These are phyloP conservation scores for Huntiella moniliformis DNA, from an alignment of 2,329 filamentous ascomycete species.

Conservation along the genomic window DNA sequence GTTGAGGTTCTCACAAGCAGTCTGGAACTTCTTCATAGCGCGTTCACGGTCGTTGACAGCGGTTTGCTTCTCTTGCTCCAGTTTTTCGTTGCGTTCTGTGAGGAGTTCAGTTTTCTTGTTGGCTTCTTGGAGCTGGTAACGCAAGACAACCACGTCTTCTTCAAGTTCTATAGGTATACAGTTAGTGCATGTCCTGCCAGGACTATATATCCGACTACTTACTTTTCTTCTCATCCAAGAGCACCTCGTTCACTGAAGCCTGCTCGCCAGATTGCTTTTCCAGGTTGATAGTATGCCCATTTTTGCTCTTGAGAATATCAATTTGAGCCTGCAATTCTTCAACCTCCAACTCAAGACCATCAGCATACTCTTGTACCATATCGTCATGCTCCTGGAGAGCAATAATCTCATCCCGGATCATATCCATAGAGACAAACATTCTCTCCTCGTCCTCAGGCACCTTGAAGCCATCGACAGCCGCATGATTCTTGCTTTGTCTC, in stretches of 20 bases:
- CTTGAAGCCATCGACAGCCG: slow-evolving; percentile 30
- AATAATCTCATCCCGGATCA: slow-evolving; percentile 38
- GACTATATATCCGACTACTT: slow-evolving; percentile 18
- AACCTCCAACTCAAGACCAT: slow-evolving; percentile 33
- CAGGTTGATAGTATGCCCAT: slow-evolving; percentile 19
- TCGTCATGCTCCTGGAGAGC: slow-evolving; percentile 38
- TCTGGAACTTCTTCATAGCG: slow-evolving; percentile 40
- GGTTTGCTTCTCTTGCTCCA: slow-evolving; percentile 44
- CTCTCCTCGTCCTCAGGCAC: slow-evolving; percentile 35
- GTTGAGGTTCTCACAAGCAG: slow-evolving; percentile 40
- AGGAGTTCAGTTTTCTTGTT: slow-evolving; percentile 22
- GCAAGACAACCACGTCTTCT: slow-evolving; percentile 38
- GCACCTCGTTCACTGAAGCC: slow-evolving; percentile 17
- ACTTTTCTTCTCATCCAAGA: slow-evolving; percentile 36
- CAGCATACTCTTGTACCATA: slow-evolving; percentile 34
- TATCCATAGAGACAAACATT: slow-evolving; percentile 42
- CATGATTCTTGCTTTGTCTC: slow-evolving; percentile 22
- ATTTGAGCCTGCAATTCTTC: slow-evolving; percentile 30
- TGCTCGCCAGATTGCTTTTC: slow-evolving; percentile 11
- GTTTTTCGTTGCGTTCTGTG: slow-evolving; percentile 32
- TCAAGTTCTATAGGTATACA: slow-evolving; percentile 30
- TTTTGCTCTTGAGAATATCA: slow-evolving; percentile 24
- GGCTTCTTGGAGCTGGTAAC: slow-evolving; percentile 41
- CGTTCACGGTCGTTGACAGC: slow-evolving; percentile 46
- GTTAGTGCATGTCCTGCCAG: not conserved